Evolutionary conservation across 225 moss, liverwort and hornwort species (phyloP).

Genomic region (Pseudoscleropodium purum): DNA sequence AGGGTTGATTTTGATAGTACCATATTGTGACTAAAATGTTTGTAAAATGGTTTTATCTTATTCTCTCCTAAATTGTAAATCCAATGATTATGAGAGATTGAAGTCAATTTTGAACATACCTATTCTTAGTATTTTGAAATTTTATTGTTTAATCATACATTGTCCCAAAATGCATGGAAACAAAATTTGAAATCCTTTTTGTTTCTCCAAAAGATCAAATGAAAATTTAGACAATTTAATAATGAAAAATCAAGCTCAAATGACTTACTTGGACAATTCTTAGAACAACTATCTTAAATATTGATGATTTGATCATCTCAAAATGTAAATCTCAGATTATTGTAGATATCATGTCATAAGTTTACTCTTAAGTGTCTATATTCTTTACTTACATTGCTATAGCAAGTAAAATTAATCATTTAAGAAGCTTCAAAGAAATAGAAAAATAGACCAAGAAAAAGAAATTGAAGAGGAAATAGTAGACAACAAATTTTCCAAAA

Average conservation of each 20-base stretch:
- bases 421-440: background rate
- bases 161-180: background rate
- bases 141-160: too few relatives aligned
- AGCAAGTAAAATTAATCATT: background rate
- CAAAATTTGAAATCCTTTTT: background rate
- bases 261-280: background rate
- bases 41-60: background rate
- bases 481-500: rapidly evolving
- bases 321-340: rapidly evolving
- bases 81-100: background rate
- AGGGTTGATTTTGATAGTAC: background rate
- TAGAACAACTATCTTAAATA: rapidly evolving
- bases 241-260: background rate
- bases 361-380: background rate
- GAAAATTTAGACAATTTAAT: background rate
- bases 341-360: background rate
- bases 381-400: background rate
- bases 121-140: background rate
- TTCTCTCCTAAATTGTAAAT: background rate
- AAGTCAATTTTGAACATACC: rapidly evolving
- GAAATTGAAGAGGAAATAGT: background rate
- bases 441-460: background rate
- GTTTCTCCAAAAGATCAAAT: rapidly evolving
- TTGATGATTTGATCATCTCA: background rate
- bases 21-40: background rate